phyloP scores from a whole-genome alignment of 192 early-diverging fungal species.

The Mycoemilia scoparia region DNA sequence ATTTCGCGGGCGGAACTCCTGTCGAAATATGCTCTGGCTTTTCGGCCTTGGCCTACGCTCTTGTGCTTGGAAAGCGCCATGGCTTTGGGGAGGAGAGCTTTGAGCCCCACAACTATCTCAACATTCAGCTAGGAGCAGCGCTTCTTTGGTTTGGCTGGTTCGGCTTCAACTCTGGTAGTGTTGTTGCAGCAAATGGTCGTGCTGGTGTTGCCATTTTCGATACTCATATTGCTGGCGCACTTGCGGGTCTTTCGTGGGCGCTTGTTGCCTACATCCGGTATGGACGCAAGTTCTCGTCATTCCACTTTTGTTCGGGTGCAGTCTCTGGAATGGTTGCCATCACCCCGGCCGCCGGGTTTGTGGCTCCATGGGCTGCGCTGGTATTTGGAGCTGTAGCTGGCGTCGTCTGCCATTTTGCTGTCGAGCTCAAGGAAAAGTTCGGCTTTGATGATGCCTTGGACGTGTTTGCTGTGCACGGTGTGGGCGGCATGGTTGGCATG shows the following conservation, averaged over 20 bases:
- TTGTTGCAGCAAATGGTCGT: slow-evolving; percentile 57
- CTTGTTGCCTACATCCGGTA: slow-evolving; percentile 54
- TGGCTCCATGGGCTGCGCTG: slow-evolving; percentile 61
- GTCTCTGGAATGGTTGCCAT: slow-evolving; percentile 84
- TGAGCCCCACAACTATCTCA: slow-evolving; percentile 77
- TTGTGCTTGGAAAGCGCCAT: slow-evolving; percentile 66
- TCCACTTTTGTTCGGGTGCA: slow-evolving; percentile 89
- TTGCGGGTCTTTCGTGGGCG: slow-evolving; percentile 73
- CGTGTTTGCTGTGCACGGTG: slow-evolving; percentile 77
- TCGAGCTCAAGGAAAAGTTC: slow-evolving; percentile 63
- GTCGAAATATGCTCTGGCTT: slow-evolving; percentile 86
- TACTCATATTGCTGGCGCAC: slow-evolving; percentile 70
- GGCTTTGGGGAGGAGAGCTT: slow-evolving; percentile 52
- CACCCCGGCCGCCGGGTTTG: slow-evolving; percentile 80
- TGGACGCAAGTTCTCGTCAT: slow-evolving; percentile 64
- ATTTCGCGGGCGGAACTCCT: slow-evolving; percentile 94
- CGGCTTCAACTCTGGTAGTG: slow-evolving; percentile 88
- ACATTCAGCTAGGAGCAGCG: slow-evolving; percentile 75
- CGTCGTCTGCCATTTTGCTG: slow-evolving; percentile 59
- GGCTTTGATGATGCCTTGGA: slow-evolving; percentile 86
- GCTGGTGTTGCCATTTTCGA: slow-evolving; percentile 71
- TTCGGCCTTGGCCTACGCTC: slow-evolving; percentile 72
- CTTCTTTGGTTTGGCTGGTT: slow-evolving; percentile 95
- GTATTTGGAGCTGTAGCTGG: slow-evolving; percentile 63
- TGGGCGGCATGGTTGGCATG: slow-evolving; percentile 66